Conservation (phyloP, 2,329 filamentous ascomycete genomes). For the Fusarium tricinctum region DNA sequence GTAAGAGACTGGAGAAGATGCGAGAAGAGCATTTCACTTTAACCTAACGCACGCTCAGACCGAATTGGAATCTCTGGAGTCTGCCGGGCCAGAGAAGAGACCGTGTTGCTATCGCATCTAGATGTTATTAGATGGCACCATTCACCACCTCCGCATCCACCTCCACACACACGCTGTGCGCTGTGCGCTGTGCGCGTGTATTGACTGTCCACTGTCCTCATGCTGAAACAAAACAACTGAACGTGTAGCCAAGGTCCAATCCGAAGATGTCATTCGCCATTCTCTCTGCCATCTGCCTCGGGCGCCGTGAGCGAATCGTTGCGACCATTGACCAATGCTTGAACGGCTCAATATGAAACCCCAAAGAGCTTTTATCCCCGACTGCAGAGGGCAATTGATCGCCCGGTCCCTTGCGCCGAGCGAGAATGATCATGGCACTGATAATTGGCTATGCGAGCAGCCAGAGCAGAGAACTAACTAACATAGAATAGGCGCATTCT, state of each 20-base stretch:
- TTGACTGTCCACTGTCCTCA: slow-evolving; percentile 29
- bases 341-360: slow-evolving; percentile 47
- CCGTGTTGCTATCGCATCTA: slow-evolving; percentile 21
- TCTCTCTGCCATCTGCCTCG: slow-evolving; percentile 12
- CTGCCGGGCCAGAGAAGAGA: slow-evolving; percentile 12
- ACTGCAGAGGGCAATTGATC: slow-evolving; percentile 39
- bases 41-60: slow-evolving; percentile 8
- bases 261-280: slow-evolving; percentile 20
- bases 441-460: slow-evolving; percentile 17
- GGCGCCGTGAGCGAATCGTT: slow-evolving; percentile 40
- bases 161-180: slow-evolving; percentile 41
- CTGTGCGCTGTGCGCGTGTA: slow-evolving; percentile 19
- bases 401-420: slow-evolving; percentile 36
- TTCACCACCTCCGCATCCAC: slow-evolving; percentile 12
- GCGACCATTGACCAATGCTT: slow-evolving; percentile 35
- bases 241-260: slow-evolving; percentile 47
- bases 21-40: slow-evolving; percentile 13
- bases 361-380: slow-evolving; percentile 25
- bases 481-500: slow-evolving; percentile 15
- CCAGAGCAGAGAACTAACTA: background rate
- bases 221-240: slow-evolving; percentile 50
- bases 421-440: slow-evolving; percentile 40
- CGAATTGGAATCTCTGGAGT: slow-evolving; percentile 8
- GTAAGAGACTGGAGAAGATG: background rate
- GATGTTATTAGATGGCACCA: slow-evolving; percentile 30